Base-by-base conservation (phyloP, 1,284 basidiomycete genomes). In the Tilletia setariae region DNA sequence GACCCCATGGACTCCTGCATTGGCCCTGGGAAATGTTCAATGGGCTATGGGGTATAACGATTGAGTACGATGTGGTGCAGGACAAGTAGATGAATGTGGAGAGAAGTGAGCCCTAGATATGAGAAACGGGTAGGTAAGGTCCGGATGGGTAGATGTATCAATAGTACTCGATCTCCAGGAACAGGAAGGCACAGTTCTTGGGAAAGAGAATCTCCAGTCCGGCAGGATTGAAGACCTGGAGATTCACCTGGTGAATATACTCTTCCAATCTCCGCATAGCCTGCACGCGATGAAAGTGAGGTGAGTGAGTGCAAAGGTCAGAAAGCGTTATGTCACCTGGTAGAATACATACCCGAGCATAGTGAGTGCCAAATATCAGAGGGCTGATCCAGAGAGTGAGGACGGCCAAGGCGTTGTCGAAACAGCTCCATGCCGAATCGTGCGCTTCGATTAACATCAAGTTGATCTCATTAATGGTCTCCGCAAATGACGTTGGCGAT, bases 161-260 rank as follows among this genome's bases (percentile, higher is more conserved):
- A 68, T 79, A 83, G 73, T 83, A 83, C 70, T 83, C 83, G 49
- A 84, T 67, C 72, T 85, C 84, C 49, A 84, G 69, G 83, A 91
- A 94, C 73, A 94, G 84, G 81, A 92, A 93, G 0, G 90, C 93
- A 68, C 89, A 88, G 76, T 87, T 87, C 47, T 86, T 85, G 1
- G 92, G 93, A 88, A 91, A 90, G 35, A 91, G 84, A 61, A 94
- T 87, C 72, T 92, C 90, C 73, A 94, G 83, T 1, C 92, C 93
- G 2, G 85, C 89, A 1, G 90, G 90, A 79, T 94, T 91, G 83
- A 89, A 92, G 21, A 90, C 71, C 61, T 86, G 85, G 30, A 80
- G 81, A 80, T 94, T 94, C 65, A 89, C 83, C 63, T 87, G 85
- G 43, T 88, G 86, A 63, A 94, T 86, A 47, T 88, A 84, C 21